A percentile compares a stretch with the other conserved stretches of the same genome.
phyloP scores from a whole-genome alignment of 2,329 filamentous ascomycete species.

The Laburnicola sp. region DNA sequence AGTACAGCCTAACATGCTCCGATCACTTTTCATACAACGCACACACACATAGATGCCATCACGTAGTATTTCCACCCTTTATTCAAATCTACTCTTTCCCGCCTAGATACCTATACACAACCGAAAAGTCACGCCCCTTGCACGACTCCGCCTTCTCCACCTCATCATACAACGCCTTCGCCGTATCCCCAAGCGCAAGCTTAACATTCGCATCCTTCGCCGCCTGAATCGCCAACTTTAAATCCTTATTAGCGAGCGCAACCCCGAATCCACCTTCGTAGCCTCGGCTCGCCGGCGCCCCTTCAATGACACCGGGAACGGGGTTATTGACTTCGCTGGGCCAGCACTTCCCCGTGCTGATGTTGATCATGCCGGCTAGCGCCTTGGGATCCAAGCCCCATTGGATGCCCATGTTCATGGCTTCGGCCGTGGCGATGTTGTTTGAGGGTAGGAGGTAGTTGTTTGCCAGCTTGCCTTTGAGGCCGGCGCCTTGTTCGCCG shows the following conservation, averaged over 20 bases:
- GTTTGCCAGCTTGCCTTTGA: conserved; percentile 93
- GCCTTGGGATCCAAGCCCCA: conserved; percentile 67
- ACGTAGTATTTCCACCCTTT: too few relatives aligned
- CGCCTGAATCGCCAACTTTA: conserved; percentile 54
- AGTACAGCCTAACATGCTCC: too few relatives aligned
- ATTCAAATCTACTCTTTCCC: conserved; percentile 46
- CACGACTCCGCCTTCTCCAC: conserved; percentile 49
- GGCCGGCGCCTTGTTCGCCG: conserved; percentile 78
- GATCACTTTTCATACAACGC: too few relatives aligned
- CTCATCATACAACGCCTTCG: conserved; percentile 51
- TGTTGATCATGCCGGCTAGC: conserved; percentile 85
- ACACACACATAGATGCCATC: too few relatives aligned
- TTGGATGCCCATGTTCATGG: conserved; percentile 66
- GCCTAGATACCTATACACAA: conserved; percentile 55
- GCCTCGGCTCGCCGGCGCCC: conserved; percentile 72
- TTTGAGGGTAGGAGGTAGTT: conserved; percentile 95
- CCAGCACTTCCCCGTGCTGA: conserved; percentile 94
- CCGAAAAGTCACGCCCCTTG: conserved; percentile 56
- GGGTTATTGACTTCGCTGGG: conserved; percentile 95
- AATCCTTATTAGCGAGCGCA: conserved; percentile 55
- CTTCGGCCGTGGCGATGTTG: conserved; percentile 74
- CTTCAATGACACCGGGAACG: conserved; percentile 78
- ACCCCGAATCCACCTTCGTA: conserved; percentile 61
- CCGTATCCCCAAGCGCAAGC: conserved; percentile 51
- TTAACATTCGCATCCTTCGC: conserved; percentile 50